Percentiles rank a stretch among this genome's conserved stretches.
These are phyloP conservation scores for Candida coquimbonensis DNA, from an alignment of 805 yeast genomes.

Conservation along the genomic window DNA sequence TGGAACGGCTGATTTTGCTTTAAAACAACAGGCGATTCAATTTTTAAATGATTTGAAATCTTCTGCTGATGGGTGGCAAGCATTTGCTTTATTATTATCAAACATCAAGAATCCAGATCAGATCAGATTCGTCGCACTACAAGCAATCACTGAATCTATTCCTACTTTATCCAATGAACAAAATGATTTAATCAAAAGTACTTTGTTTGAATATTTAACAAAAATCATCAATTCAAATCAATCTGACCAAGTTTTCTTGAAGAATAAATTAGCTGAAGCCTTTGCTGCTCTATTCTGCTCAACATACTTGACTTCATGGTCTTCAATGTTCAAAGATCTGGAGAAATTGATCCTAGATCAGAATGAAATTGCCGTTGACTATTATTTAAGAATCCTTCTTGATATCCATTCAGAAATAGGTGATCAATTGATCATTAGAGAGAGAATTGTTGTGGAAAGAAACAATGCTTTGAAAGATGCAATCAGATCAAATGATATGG, in stretches of 20 bases:
- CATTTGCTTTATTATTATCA: conserved; percentile 34
- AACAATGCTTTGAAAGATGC: conserved; percentile 74
- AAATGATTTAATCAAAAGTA: conserved; percentile 19
- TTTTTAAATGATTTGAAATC: conserved; percentile 36
- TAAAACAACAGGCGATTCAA: conserved; percentile 32
- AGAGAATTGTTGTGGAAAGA: conserved; percentile 53
- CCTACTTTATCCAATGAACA: conserved; percentile 16
- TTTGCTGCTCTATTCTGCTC: conserved; percentile 45
- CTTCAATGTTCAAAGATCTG: conserved; percentile 43
- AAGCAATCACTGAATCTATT: conserved; percentile 21
- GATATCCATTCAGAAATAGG: conserved; percentile 89
- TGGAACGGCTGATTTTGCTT: conserved; percentile 19
- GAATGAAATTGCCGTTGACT: conserved; percentile 40
- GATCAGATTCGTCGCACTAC: conserved; percentile 23
- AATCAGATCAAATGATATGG: conserved; percentile 73
- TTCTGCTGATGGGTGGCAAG: conserved; percentile 41
- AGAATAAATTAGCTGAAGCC: conserved; percentile 53
- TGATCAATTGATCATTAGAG: conserved; percentile 75
- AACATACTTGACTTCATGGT: conserved; percentile 43
- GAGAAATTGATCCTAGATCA: conserved; percentile 27
- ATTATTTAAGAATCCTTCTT: conserved; percentile 64
- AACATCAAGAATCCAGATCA: conserved; percentile 23
- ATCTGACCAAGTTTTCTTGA: conserved; percentile 35
- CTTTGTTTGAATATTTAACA: conserved; percentile 15
- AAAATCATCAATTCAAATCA: conserved; percentile 14